Base-by-base conservation (phyloP, 805 yeast species). In the Kurtzmaniella fragi region DNA sequence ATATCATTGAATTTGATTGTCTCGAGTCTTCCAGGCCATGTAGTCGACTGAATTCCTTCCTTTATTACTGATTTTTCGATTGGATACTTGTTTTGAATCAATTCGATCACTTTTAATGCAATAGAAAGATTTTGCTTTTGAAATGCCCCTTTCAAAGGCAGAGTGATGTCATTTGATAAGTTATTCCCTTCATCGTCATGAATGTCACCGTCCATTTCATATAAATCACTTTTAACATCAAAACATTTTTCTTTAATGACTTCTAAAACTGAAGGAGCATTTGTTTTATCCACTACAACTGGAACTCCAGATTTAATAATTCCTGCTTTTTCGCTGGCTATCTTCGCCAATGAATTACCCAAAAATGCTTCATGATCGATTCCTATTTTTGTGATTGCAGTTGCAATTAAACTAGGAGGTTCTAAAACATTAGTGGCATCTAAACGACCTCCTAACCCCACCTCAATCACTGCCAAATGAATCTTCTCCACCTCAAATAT, bases 21-120 rank as follows among this genome's bases (percentile, higher is more conserved):
- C 51, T 93, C 96, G 38, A 93, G 62, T 43, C 99, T 65, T 1
- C 97, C 98, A 0, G 95, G 95, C 98, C 98, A 90, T 7, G 48
- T 45, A 0, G 89, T 81, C 0, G 47, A 38, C 1, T 50, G 37
- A 0, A 90, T 59, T 0, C 96, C 95, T 6, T 52, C 45, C 4
- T 54, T 46, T 0, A 85, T 63, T 1, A 59, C 46, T 0, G 56
- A 55, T 2, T 44, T 41, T 0, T 72, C 50, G 6, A 80, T 49
- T 14, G 33, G 44, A 42, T 13, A 44, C 40, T 38, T 50, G 49
- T 1, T 63, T 33, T 2, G 1, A 28, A 66, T 27, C 5, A 64
- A 30, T 17, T 77, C 78, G 2, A 81, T 47, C 1, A 84, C 71
- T 15, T 71, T 62, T 9, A 87, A 54, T 0, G 96, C 86, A 3